Evolutionary conservation across 176 grass and related monocot species (phyloP).

Genomic region (Juncus inflexus): DNA sequence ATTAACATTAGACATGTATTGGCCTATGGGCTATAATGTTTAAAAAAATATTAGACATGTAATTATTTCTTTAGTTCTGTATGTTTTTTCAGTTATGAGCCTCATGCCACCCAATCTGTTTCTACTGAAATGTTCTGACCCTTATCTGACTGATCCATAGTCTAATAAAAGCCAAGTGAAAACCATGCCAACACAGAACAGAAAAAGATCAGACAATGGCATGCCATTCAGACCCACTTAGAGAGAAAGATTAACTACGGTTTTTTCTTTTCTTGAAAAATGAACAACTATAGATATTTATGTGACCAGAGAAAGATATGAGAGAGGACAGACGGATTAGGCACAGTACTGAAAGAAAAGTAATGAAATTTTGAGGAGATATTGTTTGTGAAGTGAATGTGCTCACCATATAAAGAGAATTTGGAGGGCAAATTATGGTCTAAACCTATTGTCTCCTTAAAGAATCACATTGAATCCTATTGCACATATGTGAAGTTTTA

Average conservation of each 20-base stretch:
- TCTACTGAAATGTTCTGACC: no score
- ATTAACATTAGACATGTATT: no score
- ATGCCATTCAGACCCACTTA: constrained; percentile 4
- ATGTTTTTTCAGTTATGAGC: no score
- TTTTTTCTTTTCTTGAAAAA: neutral
- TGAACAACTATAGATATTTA: neutral
- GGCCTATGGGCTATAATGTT: no score
- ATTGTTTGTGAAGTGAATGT: neutral
- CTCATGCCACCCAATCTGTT: no score
- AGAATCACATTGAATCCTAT: constrained; percentile 11
- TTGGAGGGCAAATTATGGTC: neutral
- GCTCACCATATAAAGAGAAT: neutral
- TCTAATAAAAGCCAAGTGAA: constrained; percentile 16
- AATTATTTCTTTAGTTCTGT: no score
- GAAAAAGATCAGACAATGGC: constrained; percentile 20
- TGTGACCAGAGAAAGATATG: neutral
- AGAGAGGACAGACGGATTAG: neutral
- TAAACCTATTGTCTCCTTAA: constrained; percentile 8
- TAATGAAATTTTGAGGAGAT: neutral
- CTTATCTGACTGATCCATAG: constrained; percentile 10
- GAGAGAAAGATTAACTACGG: neutral
- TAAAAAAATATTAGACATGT: no score
- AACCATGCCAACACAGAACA: neutral
- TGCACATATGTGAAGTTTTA: no score
- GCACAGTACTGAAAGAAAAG: neutral